Base-by-base conservation (phyloP, 208 protist genomes). In the Novymonas esmeraldas region DNA sequence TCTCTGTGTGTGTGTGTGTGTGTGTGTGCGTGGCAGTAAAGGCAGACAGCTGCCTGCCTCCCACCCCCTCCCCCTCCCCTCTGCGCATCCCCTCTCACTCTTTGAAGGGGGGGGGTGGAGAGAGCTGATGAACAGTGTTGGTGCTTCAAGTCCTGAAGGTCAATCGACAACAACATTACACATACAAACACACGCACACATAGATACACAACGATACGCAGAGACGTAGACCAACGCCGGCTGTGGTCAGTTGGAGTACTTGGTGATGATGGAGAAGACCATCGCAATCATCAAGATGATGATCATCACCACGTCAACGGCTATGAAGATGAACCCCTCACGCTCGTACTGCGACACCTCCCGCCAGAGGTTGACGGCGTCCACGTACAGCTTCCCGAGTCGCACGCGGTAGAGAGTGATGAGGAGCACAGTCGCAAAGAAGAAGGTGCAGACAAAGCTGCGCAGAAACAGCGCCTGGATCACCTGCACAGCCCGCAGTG, bases 301-400 rank as follows among this genome's bases (percentile, higher is more conserved):
- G 41, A 95, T 79, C n/a, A 90, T 48, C 11, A 82, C 29, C 20
- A 90, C 74, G 22, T 93, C 86, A 11, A 80, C 34, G 10, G 57
- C 75, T 26, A 92, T 80, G 44, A 80, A 77, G 51, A 86, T 58
- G 59, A 93, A 92, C 33, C 81, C 78, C 62, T 89, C 79, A 33
- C 62, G 57, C 70, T 95, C 89, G 39, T 88, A 79, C 18, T 77
- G 62, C 16, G 77, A 72, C 6, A 93, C 64, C 46, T 93, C 82
- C 6, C 84, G 76, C 85, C 85, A 95, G 1, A 95, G 70, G 50
- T 84, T 93, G 16, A 88, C 90, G 5, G 89, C 89, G 52, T 95
- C 89, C 14, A 91, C 79, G 73, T 92, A 92, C 18, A 87, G 76
- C 34, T 76, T 56, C 4, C 77, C 78, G 29, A 68, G 71, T 31